Evolutionary conservation across 2,329 filamentous ascomycete species (phyloP), one percentile per base, ranked within the genome.

Genomic region (Diaporthe ilicicola): DNA sequence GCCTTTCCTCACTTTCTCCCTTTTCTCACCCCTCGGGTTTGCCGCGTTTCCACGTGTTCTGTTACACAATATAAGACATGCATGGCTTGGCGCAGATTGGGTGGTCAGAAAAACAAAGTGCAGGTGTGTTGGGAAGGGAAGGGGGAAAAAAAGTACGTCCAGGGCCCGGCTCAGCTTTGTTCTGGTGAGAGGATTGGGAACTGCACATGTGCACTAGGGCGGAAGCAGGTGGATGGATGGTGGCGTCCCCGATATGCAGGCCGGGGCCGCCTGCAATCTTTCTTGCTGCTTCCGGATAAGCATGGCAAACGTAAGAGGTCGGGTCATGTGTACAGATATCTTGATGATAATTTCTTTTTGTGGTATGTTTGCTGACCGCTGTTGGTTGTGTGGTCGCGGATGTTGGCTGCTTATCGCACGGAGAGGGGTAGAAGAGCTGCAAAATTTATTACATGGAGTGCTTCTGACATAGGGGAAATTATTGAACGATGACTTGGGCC

Each of bases 281-380:
- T n/a, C n/a, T n/a, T n/a, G n/a, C n/a, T n/a, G n/a, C n/a, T n/a
- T 50, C 59, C 59, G 44, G 59, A 64, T 64, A 64, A 64, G 59
- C 13, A 19, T 50, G 59, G 29, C 13, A 8, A 6, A 24, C 34
- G 5, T 64, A 3, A 64, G 29, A 64, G 59, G 59, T 48, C 29
- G 19, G 29, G 12, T 34, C 24, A n/a, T 7, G 9, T n/a, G 15
- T 34, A 44, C n/a, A 42, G n/a, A n/a, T n/a, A n/a, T n/a, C n/a
- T n/a, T 48, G 54, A 39, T 24, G 19, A 24, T 34, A 12, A 12
- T 24, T 50, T 24, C 7, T 8, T 50, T 24, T 37, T 37, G 13
- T n/a, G n/a, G n/a, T n/a, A 24, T 3, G 13, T 1, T 13, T 64
- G 27, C 59, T 64, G 59, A 12, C 42, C 8, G 13, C 0, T 17